Conservation (phyloP, 345 rosid species). For the Laguncularia racemosa region DNA sequence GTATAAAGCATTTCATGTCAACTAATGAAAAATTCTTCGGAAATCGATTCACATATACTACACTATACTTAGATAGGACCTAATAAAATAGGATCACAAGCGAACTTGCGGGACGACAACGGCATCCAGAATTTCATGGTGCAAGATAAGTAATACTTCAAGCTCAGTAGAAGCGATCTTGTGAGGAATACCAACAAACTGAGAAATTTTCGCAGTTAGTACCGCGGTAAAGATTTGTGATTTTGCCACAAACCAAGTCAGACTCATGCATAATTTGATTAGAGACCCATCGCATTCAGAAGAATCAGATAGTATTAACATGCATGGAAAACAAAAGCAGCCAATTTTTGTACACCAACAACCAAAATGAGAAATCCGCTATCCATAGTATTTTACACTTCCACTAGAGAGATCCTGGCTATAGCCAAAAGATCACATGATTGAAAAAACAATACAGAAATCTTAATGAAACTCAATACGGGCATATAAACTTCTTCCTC, state of each 20-base stretch:
- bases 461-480: no score
- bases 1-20: background rate
- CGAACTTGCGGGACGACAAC: conserved; percentile 85
- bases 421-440: no score
- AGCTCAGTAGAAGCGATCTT: conserved; percentile 98
- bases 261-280: background rate
- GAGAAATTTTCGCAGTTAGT: background rate
- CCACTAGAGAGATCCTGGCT: no score
- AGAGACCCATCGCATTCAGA: background rate
- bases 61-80: background rate
- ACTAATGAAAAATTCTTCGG: background rate
- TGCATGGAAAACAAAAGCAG: no score
- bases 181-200: background rate
- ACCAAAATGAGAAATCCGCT: background rate
- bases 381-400: conserved; percentile 25
- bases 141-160: conserved; percentile 89
- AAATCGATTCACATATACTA: background rate
- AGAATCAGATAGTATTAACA: no score
- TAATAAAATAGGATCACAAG: background rate
- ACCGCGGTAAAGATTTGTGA: background rate
- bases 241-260: no score
- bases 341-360: no score
- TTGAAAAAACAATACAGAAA: no score
- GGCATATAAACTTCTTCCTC: no score
- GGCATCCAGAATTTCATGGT: conserved; percentile 74